phyloP scores from a whole-genome alignment of 441 rosid genomes.

The Dalechampia spathulata region DNA sequence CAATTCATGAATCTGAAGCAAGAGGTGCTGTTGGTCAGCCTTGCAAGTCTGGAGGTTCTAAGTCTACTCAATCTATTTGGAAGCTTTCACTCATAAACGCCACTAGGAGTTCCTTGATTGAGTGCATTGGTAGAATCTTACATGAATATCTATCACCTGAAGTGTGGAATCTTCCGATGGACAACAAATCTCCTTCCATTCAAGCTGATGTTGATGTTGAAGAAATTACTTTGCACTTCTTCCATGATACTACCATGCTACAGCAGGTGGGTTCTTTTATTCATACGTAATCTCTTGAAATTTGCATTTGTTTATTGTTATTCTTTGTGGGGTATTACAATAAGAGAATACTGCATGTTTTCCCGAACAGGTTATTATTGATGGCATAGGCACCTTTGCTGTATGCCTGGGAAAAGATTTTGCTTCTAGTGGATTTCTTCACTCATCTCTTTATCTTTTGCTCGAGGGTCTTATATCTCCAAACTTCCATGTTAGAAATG shows the following conservation, averaged over 20 bases:
- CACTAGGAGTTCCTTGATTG: conserved; percentile 47
- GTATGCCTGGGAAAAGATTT: conserved; percentile 73
- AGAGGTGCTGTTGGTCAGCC: conserved; percentile 16
- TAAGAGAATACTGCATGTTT: conserved; percentile 13
- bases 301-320: neutral
- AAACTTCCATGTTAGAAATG: conserved; percentile 65
- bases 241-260: conserved; percentile 65
- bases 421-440: conserved; percentile 83
- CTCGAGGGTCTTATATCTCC: conserved; percentile 77
- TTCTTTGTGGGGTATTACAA: neutral
- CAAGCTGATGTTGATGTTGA: conserved; percentile 36
- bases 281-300: conserved; percentile 5
- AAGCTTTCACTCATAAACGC: conserved; percentile 41
- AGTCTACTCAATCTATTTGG: conserved; percentile 38
- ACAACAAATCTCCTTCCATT: conserved; percentile 29
- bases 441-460: conserved; percentile 78
- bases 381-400: conserved; percentile 78
- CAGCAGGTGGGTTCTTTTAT: conserved; percentile 51
- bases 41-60: conserved; percentile 9
- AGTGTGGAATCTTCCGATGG: conserved; percentile 82
- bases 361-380: conserved; percentile 54
- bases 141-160: conserved; percentile 85
- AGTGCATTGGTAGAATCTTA: conserved; percentile 76
- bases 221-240: conserved; percentile 52
- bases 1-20: conserved; percentile 19